These are phyloP conservation scores for Mycena leptocephala DNA, from an alignment of 768 basidiomycete species.

Conservation along the genomic window DNA sequence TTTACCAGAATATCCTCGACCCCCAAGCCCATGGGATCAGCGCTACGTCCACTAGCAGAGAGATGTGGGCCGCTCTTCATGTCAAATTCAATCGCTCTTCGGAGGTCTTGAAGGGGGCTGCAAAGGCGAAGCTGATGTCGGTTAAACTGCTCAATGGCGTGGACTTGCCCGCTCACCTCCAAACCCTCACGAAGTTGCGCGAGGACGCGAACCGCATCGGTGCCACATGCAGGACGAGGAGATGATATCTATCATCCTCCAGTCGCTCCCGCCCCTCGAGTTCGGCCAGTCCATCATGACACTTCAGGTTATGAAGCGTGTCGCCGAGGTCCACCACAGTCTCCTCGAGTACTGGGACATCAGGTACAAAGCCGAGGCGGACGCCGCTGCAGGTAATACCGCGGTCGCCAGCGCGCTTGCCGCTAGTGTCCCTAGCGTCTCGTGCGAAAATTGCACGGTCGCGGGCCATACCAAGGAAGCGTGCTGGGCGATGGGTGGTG, in stretches of 20 bases:
- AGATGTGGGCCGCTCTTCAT: too few species aligned
- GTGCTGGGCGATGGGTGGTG: constrained; percentile 47
- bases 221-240: neutral
- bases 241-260: constrained; percentile 10
- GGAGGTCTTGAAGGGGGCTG: constrained; percentile 11
- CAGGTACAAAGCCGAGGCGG: too few species aligned
- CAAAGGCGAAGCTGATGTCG: neutral
- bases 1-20: constrained; percentile 29
- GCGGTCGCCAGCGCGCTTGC: neutral
- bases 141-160: neutral
- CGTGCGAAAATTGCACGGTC: constrained; percentile 39
- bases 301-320: neutral
- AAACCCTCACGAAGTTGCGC: constrained; percentile 5
- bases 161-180: constrained; percentile 14
- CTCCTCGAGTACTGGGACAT: too few species aligned
- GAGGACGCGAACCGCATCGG: neutral
- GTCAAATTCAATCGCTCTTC: constrained; percentile 16
- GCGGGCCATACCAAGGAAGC: constrained; percentile 33
- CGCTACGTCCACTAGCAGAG: too few species aligned
- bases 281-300: constrained; percentile 1
- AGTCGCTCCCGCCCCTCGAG: constrained; percentile 10
- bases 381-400: too few species aligned
- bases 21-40: constrained; percentile 11
- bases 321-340: neutral
- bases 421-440: neutral